These are phyloP conservation scores for Colletotrichum higginsianum DNA, from an alignment of 2,329 filamentous ascomycete genomes.

Conservation along the genomic window DNA sequence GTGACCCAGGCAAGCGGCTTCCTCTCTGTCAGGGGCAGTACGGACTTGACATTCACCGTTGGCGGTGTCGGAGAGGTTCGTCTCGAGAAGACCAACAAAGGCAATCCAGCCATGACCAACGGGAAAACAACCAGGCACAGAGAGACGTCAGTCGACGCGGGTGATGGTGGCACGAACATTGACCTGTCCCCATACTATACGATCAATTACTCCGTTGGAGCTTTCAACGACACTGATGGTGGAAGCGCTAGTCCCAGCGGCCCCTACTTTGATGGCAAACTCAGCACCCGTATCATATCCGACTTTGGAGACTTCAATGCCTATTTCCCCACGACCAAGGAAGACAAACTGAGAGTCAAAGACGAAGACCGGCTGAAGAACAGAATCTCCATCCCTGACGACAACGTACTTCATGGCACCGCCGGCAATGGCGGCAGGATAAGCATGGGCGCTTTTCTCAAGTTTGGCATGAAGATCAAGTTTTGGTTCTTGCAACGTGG, in stretches of 20 bases:
- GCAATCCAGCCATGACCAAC: neutral
- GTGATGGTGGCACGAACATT: neutral
- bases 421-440: neutral
- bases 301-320: constrained; percentile 9
- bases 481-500: neutral
- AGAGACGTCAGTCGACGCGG: neutral
- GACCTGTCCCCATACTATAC: neutral
- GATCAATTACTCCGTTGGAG: neutral
- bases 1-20: neutral
- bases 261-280: constrained; percentile 1
- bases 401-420: neutral
- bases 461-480: constrained; percentile 9
- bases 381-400: neutral
- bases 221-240: neutral
- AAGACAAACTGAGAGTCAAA: neutral
- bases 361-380: neutral
- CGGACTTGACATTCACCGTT: neutral
- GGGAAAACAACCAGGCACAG: neutral
- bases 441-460: neutral
- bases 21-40: neutral
- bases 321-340: constrained; percentile 4
- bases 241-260: neutral
- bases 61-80: neutral
- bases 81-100: neutral
- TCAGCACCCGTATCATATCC: neutral